A percentile compares a stretch with the other conserved stretches of the same genome.
Conservation (phyloP, 768 basidiomycete genomes). For the Erythrobasidium yunnanense region DNA sequence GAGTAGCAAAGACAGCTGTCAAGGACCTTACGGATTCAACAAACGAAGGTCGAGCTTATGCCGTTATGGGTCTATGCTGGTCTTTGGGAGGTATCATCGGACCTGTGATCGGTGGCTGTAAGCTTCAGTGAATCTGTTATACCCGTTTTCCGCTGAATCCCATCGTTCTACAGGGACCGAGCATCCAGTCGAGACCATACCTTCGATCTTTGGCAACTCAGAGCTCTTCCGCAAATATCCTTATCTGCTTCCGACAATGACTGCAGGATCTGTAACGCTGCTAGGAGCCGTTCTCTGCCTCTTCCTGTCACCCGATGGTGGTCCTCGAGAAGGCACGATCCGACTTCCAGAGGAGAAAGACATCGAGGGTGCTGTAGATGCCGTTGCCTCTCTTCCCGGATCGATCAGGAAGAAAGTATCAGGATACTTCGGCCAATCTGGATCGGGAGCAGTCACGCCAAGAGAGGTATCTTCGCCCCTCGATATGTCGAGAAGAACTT, state of each 20-base stretch:
- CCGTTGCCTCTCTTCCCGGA: slow-evolving; percentile 33
- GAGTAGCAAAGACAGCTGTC: slow-evolving; percentile 82
- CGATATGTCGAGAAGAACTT: slow-evolving; percentile 5
- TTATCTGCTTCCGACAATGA: slow-evolving; percentile 73
- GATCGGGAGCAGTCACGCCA: slow-evolving; percentile 12
- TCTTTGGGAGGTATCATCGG: slow-evolving; percentile 87
- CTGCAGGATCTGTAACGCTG: slow-evolving; percentile 67
- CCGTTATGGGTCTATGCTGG: slow-evolving; percentile 64
- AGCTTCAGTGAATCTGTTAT: no score
- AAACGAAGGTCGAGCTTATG: slow-evolving; percentile 90
- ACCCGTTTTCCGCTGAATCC: no score
- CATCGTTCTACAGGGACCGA: not conserved
- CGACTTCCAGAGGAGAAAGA: slow-evolving; percentile 68
- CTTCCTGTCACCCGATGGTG: slow-evolving; percentile 83
- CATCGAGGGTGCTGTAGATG: slow-evolving; percentile 36
- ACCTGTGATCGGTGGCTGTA: slow-evolving; percentile 54
- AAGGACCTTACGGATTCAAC: slow-evolving; percentile 75
- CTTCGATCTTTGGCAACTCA: slow-evolving; percentile 52
- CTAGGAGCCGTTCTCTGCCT: slow-evolving; percentile 72
- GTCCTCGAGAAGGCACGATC: slow-evolving; percentile 74
- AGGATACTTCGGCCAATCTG: slow-evolving; percentile 4
- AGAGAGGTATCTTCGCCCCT: not conserved
- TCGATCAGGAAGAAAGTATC: slow-evolving; percentile 10
- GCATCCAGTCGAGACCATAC: slow-evolving; percentile 72
- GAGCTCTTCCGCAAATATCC: slow-evolving; percentile 65